These are phyloP conservation scores for Cyclocybe aegerita DNA, from an alignment of 768 basidiomycete species.

Conservation along the genomic window DNA sequence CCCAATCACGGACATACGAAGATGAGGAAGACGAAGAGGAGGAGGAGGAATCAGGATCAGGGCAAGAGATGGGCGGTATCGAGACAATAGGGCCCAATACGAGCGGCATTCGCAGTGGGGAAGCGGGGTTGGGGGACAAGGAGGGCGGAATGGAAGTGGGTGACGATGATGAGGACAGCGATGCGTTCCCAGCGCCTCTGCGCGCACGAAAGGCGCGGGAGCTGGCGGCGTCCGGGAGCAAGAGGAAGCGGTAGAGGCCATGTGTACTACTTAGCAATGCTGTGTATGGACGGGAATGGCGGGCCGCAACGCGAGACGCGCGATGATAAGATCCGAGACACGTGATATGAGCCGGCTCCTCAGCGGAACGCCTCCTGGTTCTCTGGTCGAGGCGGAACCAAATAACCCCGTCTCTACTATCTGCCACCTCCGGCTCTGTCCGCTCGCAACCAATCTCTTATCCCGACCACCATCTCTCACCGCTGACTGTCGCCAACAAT, in stretches of 20 bases:
- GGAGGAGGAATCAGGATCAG: conserved; percentile 51
- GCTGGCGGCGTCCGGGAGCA: conserved; percentile 47
- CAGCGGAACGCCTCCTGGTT: conserved; percentile 2
- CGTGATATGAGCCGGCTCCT: conserved; percentile 22
- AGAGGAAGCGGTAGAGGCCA: conserved; percentile 62
- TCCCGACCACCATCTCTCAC: conserved; percentile 17
- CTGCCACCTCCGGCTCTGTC: conserved; percentile 23
- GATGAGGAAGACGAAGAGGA: conserved; percentile 57
- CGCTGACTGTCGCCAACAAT: conserved; percentile 26
- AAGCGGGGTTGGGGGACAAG: conserved; percentile 20
- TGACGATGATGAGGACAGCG: conserved; percentile 71
- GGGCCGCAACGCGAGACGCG: conserved; percentile 11
- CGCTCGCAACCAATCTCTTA: conserved; percentile 12
- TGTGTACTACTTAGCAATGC: conserved; percentile 12
- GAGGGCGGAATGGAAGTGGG: conserved; percentile 19
- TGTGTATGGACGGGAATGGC: conserved; percentile 10
- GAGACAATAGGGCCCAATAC: conserved; percentile 59
- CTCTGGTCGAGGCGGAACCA: conserved; percentile 5
- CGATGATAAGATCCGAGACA: conserved; percentile 28
- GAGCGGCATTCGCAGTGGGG: conserved; percentile 54
- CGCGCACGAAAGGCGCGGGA: conserved; percentile 68
- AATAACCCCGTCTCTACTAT: conserved; percentile 1
- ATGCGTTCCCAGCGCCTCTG: conserved; percentile 71
- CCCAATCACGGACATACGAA: conserved; percentile 59
- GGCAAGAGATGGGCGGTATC: conserved; percentile 46